A percentile compares a stretch with the other conserved stretches of the same genome.
Conservation (phyloP, 306 rosid genomes). For the Sesbania bispinosa region DNA sequence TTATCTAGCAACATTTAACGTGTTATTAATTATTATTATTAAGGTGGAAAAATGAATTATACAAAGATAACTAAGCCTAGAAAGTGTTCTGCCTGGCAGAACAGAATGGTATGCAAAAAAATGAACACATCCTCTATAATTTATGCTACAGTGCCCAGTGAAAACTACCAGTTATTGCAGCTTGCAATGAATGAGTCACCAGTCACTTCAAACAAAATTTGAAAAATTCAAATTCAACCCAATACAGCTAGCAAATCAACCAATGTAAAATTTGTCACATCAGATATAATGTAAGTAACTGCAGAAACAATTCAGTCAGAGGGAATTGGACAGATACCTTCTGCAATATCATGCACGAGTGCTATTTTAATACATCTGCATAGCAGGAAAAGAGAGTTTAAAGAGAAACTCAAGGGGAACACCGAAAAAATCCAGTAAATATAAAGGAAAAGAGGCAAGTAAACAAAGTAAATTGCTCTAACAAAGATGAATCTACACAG, state of each 20-base stretch:
- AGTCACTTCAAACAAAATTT: not conserved
- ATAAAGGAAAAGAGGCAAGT: conserved; percentile 11
- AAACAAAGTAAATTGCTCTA: conserved; percentile 1
- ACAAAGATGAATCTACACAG: not conserved
- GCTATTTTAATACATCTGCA: conserved; percentile 90
- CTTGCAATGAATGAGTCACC: not conserved
- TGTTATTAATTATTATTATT: not conserved
- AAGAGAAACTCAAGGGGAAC: conserved; percentile 21
- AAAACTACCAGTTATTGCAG: not conserved
- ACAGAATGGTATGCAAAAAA: not conserved
- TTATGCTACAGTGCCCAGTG: not conserved
- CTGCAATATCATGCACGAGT: conserved; percentile 92
- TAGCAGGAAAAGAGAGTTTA: conserved; percentile 26
- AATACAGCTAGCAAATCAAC: conserved; percentile 5
- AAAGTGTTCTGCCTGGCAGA: not conserved
- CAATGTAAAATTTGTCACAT: not conserved
- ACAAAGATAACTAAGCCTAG: not conserved
- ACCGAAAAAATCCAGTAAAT: not conserved
- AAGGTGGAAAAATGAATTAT: conserved; percentile 1
- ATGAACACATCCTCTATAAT: not conserved
- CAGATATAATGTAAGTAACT: not conserved
- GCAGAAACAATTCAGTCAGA: not conserved
- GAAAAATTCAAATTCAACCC: not conserved
- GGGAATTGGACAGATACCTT: conserved; percentile 53
- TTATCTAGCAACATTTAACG: not conserved